Evolutionary conservation across 257 asterid genomes (phyloP).

Genomic region (Nicotiana otophora): DNA sequence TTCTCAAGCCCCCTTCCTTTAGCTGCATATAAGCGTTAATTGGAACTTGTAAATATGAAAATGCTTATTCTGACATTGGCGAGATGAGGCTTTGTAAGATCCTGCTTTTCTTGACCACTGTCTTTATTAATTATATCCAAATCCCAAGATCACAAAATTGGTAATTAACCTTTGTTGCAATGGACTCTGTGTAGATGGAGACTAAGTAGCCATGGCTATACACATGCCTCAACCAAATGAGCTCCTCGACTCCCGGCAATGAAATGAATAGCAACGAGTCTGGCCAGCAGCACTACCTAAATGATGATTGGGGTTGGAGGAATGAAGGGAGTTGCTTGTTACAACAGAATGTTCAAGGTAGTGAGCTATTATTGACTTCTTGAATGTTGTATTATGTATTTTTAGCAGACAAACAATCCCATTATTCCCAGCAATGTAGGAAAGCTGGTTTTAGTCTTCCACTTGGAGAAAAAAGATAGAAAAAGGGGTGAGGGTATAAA

Average conservation of each 20-base stretch:
- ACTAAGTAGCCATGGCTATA: conserved; percentile 7
- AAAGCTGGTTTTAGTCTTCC: conserved; percentile 21
- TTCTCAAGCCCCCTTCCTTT: not conserved
- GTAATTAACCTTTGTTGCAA: not conserved
- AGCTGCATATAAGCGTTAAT: not conserved
- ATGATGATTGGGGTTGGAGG: conserved; percentile 9
- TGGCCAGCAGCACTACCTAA: not conserved
- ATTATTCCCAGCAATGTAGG: conserved; percentile 17
- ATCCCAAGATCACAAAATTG: not conserved
- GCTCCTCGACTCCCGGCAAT: not conserved
- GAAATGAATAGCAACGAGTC: not conserved
- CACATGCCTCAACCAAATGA: not conserved
- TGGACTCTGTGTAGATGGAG: conserved; percentile 36
- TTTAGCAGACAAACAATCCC: not conserved
- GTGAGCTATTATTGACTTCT: not conserved
- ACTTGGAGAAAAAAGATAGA: not conserved
- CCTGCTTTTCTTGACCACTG: not conserved
- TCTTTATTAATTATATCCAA: not conserved
- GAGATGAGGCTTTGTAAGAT: not conserved
- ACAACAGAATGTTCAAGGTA: not conserved
- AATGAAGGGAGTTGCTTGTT: conserved; percentile 13
- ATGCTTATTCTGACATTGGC: not conserved
- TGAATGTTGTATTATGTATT: conserved; percentile 7
- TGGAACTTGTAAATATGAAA: not conserved
- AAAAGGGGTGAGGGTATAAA: not conserved